Conservation (phyloP, 345 rosid species). For the Cardamine resedifolia region DNA sequence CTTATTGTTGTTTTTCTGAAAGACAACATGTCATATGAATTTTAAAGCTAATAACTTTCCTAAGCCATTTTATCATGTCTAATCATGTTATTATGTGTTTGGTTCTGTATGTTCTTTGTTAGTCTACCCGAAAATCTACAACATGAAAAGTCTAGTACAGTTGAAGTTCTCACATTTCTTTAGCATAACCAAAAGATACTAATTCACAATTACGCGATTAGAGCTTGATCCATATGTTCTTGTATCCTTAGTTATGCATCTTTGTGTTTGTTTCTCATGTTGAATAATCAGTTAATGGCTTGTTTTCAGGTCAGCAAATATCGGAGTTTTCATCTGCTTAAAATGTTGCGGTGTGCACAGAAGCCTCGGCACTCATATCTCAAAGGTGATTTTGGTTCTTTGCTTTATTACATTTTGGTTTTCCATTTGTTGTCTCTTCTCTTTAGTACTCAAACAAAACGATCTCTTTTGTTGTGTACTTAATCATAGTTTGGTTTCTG, state of each 20-base stretch:
- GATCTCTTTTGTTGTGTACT: neutral
- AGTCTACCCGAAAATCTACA: too few relatives aligned
- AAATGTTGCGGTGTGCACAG: slow-evolving; percentile 96
- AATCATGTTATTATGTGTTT: neutral
- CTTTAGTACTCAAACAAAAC: neutral
- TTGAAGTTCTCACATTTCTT: too few relatives aligned
- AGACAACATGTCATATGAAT: neutral
- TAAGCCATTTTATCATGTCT: neutral
- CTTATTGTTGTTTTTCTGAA: neutral
- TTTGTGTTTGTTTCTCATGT: neutral
- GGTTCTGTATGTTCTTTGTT: too few relatives aligned
- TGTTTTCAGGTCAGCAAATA: slow-evolving; percentile 61
- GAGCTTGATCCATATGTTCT: neutral
- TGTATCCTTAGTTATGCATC: neutral
- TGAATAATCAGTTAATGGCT: slow-evolving; percentile 19
- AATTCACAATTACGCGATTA: too few relatives aligned
- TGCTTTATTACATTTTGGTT: neutral
- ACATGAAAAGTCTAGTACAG: too few relatives aligned
- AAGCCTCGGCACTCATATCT: slow-evolving; percentile 92
- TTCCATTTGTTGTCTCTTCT: neutral
- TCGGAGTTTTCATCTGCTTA: slow-evolving; percentile 85
- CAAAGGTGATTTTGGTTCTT: slow-evolving; percentile 56
- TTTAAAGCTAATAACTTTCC: neutral
- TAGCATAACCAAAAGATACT: too few relatives aligned
- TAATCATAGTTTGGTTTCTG: slow-evolving; percentile 7